phyloP scores from a whole-genome alignment of 352 stramenopile species.

The Thraustochytrium striatum region DNA sequence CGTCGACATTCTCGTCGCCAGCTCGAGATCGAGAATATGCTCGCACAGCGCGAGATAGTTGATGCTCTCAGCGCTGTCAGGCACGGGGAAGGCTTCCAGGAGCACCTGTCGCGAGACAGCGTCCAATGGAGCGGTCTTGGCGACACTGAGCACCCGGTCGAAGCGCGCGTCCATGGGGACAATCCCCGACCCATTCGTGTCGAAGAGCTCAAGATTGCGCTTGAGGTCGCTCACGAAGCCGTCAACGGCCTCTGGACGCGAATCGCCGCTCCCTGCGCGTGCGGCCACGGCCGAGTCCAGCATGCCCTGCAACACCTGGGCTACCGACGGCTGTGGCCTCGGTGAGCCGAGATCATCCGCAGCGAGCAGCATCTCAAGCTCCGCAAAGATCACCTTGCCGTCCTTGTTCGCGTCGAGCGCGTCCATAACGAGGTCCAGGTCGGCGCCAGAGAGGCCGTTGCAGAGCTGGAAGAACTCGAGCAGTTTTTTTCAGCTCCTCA shows the following conservation, averaged over 20 bases:
- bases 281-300: background rate
- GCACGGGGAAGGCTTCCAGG: background rate
- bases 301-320: background rate
- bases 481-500: slow-evolving; percentile 8
- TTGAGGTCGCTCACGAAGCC: background rate
- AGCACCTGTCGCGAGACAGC: background rate
- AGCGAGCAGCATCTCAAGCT: background rate
- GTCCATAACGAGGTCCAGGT: slow-evolving; percentile 7
- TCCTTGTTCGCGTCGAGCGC: background rate
- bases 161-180: background rate
- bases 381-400: slow-evolving; percentile 13
- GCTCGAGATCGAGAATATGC: background rate
- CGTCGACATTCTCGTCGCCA: background rate
- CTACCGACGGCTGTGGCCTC: background rate
- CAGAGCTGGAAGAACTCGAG: slow-evolving; percentile 1
- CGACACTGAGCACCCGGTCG: background rate
- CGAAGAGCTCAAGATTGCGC: slow-evolving; percentile 13
- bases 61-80: background rate
- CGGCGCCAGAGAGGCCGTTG: background rate
- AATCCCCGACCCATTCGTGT: background rate
- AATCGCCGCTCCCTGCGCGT: background rate
- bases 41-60: slow-evolving; percentile 1
- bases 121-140: background rate
- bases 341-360: background rate
- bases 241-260: background rate